Conservation (phyloP, 495 filamentous ascomycete species). For the Pseudoneurospora amorphoporcata region DNA sequence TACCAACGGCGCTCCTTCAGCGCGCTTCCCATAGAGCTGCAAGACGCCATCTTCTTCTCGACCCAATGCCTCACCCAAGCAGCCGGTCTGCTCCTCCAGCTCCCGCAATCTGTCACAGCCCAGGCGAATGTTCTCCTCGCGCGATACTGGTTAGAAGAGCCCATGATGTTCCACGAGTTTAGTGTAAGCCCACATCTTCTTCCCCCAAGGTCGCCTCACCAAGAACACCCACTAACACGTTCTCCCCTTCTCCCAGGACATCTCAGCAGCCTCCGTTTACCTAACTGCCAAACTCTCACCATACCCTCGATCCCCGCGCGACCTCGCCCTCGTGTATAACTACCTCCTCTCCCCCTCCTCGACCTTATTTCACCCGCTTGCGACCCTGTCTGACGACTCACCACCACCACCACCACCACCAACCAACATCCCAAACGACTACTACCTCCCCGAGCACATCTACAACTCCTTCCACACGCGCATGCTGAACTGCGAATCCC, state of each 20-base stretch:
- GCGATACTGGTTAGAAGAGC: slow-evolving; percentile 67
- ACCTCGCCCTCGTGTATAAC: slow-evolving; percentile 71
- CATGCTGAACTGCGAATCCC: slow-evolving; percentile 60
- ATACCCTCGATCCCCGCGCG: slow-evolving; percentile 62
- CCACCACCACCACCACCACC: slow-evolving; percentile 12
- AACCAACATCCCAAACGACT: slow-evolving; percentile 41
- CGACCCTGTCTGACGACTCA: slow-evolving; percentile 11
- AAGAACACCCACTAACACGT: slow-evolving; percentile 1
- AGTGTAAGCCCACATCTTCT: slow-evolving; percentile 22
- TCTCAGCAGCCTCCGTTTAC: slow-evolving; percentile 74
- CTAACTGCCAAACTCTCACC: slow-evolving; percentile 77
- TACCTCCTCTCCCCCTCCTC: slow-evolving; percentile 67
- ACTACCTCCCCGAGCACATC: slow-evolving; percentile 62
- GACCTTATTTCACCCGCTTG: slow-evolving; percentile 42
- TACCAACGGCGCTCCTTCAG: slow-evolving; percentile 40
- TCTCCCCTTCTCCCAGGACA: slow-evolving; percentile 41
- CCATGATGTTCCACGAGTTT: slow-evolving; percentile 36
- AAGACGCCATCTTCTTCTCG: slow-evolving; percentile 57
- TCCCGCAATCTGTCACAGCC: slow-evolving; percentile 83
- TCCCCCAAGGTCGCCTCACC: not conserved
- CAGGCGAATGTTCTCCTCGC: slow-evolving; percentile 81
- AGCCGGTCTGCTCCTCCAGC: slow-evolving; percentile 71
- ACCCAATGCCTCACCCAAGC: slow-evolving; percentile 74
- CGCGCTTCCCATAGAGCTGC: slow-evolving; percentile 67
- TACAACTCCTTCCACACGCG: slow-evolving; percentile 53